Conservation (phyloP, 2,329 filamentous ascomycete genomes). For the Talaromyces sp. region DNA sequence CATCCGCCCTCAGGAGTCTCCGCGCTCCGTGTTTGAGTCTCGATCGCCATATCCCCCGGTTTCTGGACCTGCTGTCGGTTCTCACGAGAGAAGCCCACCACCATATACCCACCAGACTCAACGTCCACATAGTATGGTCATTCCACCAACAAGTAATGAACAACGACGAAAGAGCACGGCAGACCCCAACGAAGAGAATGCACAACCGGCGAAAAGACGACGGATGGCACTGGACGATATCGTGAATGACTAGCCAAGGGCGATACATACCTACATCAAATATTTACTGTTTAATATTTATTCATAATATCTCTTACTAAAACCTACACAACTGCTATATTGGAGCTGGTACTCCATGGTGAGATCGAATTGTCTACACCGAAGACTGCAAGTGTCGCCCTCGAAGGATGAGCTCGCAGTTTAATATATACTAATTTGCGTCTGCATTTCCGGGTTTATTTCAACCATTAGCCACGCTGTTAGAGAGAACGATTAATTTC, state of each 20-base stretch:
- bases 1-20: slow-evolving; percentile 10
- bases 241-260: slow-evolving; percentile 33
- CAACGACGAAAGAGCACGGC: slow-evolving; percentile 10
- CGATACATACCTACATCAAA: not conserved
- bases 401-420: slow-evolving; percentile 4
- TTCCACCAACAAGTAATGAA: not conserved
- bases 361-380: not conserved
- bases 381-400: not conserved
- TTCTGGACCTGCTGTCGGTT: not conserved
- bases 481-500: not conserved
- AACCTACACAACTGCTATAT: not conserved
- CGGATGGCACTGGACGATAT: slow-evolving; percentile 43
- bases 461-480: not conserved
- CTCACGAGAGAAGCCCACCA: slow-evolving; percentile 8
- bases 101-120: not conserved
- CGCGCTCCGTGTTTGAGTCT: slow-evolving; percentile 25
- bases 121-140: not conserved
- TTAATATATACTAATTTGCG: not conserved
- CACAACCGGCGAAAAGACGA: slow-evolving; percentile 34
- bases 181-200: slow-evolving; percentile 17
- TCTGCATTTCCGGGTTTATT: not conserved
- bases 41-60: slow-evolving; percentile 12
- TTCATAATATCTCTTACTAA: slow-evolving; percentile 1
- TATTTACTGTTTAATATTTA: not conserved
- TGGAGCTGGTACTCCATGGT: slow-evolving; percentile 13